These are phyloP conservation scores for Phlyctochytrium planicorne DNA, from an alignment of 192 early-diverging fungal species.

Conservation along the genomic window DNA sequence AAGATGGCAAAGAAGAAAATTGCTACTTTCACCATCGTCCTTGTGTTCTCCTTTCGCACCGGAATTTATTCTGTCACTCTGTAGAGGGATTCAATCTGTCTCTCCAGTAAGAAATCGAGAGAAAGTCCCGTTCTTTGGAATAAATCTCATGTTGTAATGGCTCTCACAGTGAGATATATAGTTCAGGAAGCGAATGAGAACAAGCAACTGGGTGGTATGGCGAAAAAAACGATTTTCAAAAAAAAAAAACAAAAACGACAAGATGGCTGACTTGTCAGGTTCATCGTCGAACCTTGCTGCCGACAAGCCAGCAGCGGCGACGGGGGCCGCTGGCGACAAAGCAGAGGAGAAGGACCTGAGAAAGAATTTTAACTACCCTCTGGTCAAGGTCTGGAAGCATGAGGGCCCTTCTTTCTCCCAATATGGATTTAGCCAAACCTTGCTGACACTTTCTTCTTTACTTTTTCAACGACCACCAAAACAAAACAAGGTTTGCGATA, in stretches of 20 bases:
- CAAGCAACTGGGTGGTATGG: too few relatives aligned
- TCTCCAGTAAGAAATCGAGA: background rate
- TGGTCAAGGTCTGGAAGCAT: slow-evolving; percentile 56
- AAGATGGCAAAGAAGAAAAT: too few relatives aligned
- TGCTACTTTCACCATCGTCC: too few relatives aligned
- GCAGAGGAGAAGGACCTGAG: slow-evolving; percentile 54
- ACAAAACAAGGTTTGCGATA: slow-evolving; percentile 51
- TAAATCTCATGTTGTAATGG: too few relatives aligned
- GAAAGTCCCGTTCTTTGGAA: background rate
- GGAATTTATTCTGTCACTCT: background rate
- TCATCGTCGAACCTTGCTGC: slow-evolving; percentile 46
- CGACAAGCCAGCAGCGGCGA: slow-evolving; percentile 22
- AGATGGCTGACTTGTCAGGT: slow-evolving; percentile 54
- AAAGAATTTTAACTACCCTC: slow-evolving; percentile 59
- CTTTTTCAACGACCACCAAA: too few relatives aligned
- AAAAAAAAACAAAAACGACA: too few relatives aligned
- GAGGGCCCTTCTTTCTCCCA: background rate
- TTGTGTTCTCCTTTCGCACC: background rate
- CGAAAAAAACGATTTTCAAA: too few relatives aligned
- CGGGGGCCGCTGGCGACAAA: slow-evolving; percentile 29
- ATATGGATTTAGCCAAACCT: background rate
- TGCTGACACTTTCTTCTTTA: background rate
- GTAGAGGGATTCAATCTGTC: background rate
- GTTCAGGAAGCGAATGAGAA: too few relatives aligned
- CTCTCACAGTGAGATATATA: too few relatives aligned